Evolutionary conservation across 257 asterid genomes (phyloP).

Genomic region (Nicotiana paniculata): DNA sequence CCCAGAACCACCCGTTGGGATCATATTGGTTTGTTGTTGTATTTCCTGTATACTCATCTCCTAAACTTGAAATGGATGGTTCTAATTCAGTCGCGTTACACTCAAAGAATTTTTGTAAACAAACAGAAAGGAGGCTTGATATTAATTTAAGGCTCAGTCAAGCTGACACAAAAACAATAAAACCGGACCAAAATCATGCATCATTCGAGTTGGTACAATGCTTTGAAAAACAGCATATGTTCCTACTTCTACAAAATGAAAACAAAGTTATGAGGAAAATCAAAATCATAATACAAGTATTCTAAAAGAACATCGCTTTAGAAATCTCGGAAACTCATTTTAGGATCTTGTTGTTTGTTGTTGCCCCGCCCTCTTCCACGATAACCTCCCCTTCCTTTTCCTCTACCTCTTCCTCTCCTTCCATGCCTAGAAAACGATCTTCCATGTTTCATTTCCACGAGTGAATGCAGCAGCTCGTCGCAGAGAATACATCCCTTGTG

Average conservation of each 20-base stretch:
- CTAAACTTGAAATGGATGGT: no score
- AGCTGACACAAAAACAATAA: no score
- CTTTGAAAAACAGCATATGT: background rate
- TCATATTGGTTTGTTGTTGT: no score
- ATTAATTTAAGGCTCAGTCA: no score
- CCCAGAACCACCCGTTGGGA: no score
- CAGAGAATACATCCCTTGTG: slow-evolving; percentile 81
- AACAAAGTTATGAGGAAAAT: background rate
- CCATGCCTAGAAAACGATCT: slow-evolving; percentile 47
- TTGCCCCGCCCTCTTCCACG: slow-evolving; percentile 48
- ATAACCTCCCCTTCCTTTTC: slow-evolving; percentile 45
- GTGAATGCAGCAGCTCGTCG: slow-evolving; percentile 76
- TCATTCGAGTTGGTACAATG: background rate
- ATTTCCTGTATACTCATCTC: no score
- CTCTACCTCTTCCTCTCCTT: slow-evolving; percentile 64
- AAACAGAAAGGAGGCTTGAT: no score
- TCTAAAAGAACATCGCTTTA: background rate
- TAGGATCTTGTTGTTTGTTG: slow-evolving; percentile 62
- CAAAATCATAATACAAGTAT: background rate
- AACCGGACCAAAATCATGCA: no score
- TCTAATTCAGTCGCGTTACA: no score
- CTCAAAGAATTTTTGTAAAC: no score
- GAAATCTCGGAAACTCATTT: slow-evolving; percentile 88
- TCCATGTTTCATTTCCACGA: slow-evolving; percentile 82
- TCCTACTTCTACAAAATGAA: background rate